These are phyloP conservation scores for Malassezia cuniculi DNA, from an alignment of 1,284 basidiomycete species.

Conservation along the genomic window DNA sequence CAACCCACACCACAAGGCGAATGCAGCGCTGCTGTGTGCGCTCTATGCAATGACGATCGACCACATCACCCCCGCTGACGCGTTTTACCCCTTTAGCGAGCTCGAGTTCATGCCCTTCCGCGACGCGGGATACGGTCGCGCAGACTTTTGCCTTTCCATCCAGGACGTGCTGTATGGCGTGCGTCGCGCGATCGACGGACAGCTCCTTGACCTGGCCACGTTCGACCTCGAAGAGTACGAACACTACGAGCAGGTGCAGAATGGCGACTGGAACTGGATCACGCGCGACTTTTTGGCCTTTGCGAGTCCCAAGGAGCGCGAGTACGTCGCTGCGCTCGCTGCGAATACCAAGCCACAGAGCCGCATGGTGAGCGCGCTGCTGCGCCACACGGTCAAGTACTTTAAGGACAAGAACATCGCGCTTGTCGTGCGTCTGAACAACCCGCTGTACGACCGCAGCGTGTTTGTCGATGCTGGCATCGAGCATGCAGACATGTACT, in stretches of 20 bases:
- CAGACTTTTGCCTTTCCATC: slow-evolving; percentile 82
- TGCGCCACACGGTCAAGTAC: slow-evolving; percentile 68
- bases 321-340: slow-evolving; percentile 33
- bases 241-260: slow-evolving; percentile 54
- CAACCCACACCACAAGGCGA: slow-evolving; percentile 75
- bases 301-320: slow-evolving; percentile 58
- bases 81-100: slow-evolving; percentile 59
- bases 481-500: slow-evolving; percentile 68
- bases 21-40: slow-evolving; percentile 79
- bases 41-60: slow-evolving; percentile 82
- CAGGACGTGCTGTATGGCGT: slow-evolving; percentile 81
- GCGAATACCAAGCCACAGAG: slow-evolving; percentile 38
- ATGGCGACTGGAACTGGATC: slow-evolving; percentile 93
- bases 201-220: slow-evolving; percentile 76
- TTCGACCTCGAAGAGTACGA: slow-evolving; percentile 76
- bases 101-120: slow-evolving; percentile 72
- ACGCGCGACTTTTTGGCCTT: slow-evolving; percentile 59
- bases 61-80: slow-evolving; percentile 81
- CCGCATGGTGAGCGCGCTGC: not conserved
- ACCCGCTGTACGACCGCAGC: slow-evolving; percentile 75
- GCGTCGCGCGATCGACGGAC: slow-evolving; percentile 80
- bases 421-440: slow-evolving; percentile 88
- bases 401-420: slow-evolving; percentile 76
- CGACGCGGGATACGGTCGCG: slow-evolving; percentile 82
- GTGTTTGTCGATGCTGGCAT: slow-evolving; percentile 77